phyloP scores from a whole-genome alignment of 768 basidiomycete species.

The Postia placenta region DNA sequence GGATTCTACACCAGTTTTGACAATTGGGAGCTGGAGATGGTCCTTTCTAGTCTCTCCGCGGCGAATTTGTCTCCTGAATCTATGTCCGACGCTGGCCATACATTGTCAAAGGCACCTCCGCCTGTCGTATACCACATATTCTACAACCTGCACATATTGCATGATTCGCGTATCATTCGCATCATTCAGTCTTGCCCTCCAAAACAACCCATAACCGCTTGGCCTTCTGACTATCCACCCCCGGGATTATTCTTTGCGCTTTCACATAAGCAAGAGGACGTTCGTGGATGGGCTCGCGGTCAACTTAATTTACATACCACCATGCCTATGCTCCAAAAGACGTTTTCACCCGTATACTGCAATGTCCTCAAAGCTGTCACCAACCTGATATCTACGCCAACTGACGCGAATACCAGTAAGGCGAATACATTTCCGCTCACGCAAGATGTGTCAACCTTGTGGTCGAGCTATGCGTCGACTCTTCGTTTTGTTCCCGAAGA shows the following conservation, averaged over 20 bases:
- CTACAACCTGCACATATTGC: constrained; percentile 53
- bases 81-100: neutral
- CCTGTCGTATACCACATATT: constrained; percentile 56
- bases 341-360: constrained; percentile 44
- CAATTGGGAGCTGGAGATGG: constrained; percentile 54
- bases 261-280: constrained; percentile 38
- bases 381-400: constrained; percentile 22
- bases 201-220: constrained; percentile 30
- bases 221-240: constrained; percentile 57
- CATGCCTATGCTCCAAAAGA: constrained; percentile 39
- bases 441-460: constrained; percentile 39
- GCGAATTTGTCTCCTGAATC: constrained; percentile 19
- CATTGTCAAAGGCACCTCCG: constrained; percentile 38
- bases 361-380: constrained; percentile 38
- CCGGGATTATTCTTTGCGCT: constrained; percentile 55
- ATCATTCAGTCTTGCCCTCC: constrained; percentile 36
- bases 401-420: neutral
- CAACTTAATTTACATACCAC: constrained; percentile 33
- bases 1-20: constrained; percentile 61
- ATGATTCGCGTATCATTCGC: constrained; percentile 39
- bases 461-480: constrained; percentile 40
- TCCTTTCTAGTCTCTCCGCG: constrained; percentile 41
- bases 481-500: constrained; percentile 52
- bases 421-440: constrained; percentile 25
- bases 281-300: constrained; percentile 56